Base-by-base conservation (phyloP, 495 filamentous ascomycete species). In the Aspergillus coremiiformis region DNA sequence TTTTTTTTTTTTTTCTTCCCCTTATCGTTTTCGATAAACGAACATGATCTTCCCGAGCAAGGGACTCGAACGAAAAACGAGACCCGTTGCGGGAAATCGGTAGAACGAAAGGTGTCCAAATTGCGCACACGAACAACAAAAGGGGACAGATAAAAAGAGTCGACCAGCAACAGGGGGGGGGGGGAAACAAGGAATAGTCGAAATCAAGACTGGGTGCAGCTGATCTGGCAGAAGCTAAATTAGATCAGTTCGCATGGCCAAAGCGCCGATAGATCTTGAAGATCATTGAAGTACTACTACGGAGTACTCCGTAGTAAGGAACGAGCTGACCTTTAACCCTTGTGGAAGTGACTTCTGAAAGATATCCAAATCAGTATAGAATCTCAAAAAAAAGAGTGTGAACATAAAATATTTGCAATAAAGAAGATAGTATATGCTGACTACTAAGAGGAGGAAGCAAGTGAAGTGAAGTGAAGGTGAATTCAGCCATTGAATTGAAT, bases 201-300 rank as follows among this genome's bases (percentile, higher is more conserved):
- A 24, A 20, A 29, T 10, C 5, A 41, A 41, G 9, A 17, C 14
- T 7, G n/a, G 1, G 6, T 41, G 15, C 4, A 41, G 3, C 37
- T 41, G 37, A 35, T 15, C 32, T 35, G 14, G 14, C 32, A 35
- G 32, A 2, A 41, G 19, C 37, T 20, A 11, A 41, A 21, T n/a
- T 49, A 45, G 47, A 47, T 47, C 47, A 55, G 53, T 55, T 51
- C 24, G 47, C 41, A 49, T 52, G 43, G 44, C 20, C 29, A 51
- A 48, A 52, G 54, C 54, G 54, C 44, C 37, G 44, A 52, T 41
- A 20, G 44, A 39, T 12, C 37, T 41, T 20, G 9, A 41, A 41
- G 37, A 41, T 41, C 3, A 41, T 21, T 9, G 21, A 6, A 14
- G 17, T 20, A 41, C 37, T 1, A 21, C 19, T n/a, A 2, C n/a